Conservation (phyloP, 371 early-diverging fungal species). For the Smittium mucronatum region DNA sequence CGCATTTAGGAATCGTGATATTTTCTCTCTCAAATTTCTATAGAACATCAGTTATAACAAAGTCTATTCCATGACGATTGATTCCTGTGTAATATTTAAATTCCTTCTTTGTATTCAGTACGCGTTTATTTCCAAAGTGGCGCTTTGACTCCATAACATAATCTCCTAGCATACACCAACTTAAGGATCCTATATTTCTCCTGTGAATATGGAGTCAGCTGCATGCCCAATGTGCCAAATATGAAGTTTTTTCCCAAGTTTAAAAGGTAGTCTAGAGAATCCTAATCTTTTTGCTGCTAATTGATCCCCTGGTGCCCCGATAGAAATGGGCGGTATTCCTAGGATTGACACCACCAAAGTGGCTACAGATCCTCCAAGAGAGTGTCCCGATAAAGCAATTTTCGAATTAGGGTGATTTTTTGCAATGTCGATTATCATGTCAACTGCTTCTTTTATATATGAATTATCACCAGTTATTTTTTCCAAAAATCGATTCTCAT, state of each 20-base stretch:
- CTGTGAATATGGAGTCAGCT: conserved; percentile 86
- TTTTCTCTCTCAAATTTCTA: too few species aligned
- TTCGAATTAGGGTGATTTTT: conserved; percentile 50
- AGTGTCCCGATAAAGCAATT: conserved; percentile 89
- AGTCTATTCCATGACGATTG: too few species aligned
- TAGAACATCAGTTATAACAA: too few species aligned
- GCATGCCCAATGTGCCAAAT: conserved; percentile 88
- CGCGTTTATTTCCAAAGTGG: too few species aligned
- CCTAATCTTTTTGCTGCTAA: conserved; percentile 69
- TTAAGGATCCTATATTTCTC: too few species aligned
- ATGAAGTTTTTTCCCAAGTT: conserved; percentile 40
- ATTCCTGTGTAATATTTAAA: too few species aligned
- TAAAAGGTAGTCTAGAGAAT: conserved; percentile 45
- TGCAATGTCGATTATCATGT: conserved; percentile 43
- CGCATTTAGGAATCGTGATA: too few species aligned
- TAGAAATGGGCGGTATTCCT: conserved; percentile 73
- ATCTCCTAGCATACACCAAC: too few species aligned
- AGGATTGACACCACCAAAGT: conserved; percentile 70
- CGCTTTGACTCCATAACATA: too few species aligned
- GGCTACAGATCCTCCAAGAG: conserved; percentile 80
- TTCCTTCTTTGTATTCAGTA: too few species aligned
- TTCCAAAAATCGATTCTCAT: too few species aligned
- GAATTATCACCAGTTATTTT: conserved; percentile 50
- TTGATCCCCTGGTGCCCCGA: conserved; percentile 78
- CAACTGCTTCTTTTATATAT: conserved; percentile 73